A percentile compares a stretch with the other conserved stretches of the same genome.
phyloP scores from a whole-genome alignment of 306 rosid genomes.

The Begonia loranthoides region DNA sequence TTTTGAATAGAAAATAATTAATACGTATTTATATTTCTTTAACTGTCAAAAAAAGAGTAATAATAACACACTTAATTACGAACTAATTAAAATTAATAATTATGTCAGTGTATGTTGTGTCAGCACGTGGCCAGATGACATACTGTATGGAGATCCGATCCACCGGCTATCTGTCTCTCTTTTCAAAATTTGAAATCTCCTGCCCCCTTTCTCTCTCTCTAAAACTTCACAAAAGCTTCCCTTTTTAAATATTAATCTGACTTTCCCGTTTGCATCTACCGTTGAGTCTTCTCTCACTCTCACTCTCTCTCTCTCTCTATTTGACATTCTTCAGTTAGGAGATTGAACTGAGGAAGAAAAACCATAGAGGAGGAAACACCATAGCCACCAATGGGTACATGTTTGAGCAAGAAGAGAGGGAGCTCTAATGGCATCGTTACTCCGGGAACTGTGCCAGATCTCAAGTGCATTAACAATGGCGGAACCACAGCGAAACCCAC shows the following conservation, averaged over 20 bases:
- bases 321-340: background rate
- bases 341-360: too few relatives aligned
- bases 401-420: slow-evolving; percentile 70
- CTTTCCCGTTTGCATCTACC: too few relatives aligned
- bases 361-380: background rate
- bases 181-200: slow-evolving; percentile 38
- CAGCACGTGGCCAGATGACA: background rate
- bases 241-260: too few relatives aligned
- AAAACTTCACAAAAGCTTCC: too few relatives aligned
- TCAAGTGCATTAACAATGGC: background rate
- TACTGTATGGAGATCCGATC: background rate
- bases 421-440: slow-evolving; percentile 22
- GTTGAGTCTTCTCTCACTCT: background rate
- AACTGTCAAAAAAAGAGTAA: too few relatives aligned
- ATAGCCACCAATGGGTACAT: slow-evolving; percentile 53
- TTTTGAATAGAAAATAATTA: too few relatives aligned
- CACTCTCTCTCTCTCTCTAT: slow-evolving; percentile 1
- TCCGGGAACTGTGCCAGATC: slow-evolving; percentile 17
- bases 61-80: too few relatives aligned
- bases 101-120: too few relatives aligned
- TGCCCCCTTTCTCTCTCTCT: slow-evolving; percentile 5
- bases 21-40: too few relatives aligned
- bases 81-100: too few relatives aligned
- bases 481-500: background rate
- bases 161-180: background rate